Base-by-base conservation (phyloP, 2,329 filamentous ascomycete species). In the Stachybotrys echinatus region DNA sequence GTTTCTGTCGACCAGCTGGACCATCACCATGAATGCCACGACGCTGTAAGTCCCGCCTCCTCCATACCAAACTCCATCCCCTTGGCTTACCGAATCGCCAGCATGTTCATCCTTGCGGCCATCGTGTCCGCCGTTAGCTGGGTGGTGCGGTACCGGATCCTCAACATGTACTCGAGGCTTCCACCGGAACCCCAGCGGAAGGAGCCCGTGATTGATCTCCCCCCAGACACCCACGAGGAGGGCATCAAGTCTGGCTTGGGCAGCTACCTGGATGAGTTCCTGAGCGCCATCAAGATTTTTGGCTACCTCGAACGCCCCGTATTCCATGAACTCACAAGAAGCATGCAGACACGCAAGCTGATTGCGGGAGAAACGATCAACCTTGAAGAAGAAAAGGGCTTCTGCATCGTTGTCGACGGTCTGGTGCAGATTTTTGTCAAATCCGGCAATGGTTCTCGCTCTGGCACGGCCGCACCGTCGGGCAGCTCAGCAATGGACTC, bases 261-360 rank as follows among this genome's bases (percentile, higher is more conserved):
- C n/a, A 99, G 92, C 65, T 99, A 99, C 60, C 77, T 99, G 22
- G 94, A 99, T 69, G 95, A 99, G 67, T 99, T 99, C 60, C 75
- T 99, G 20, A 97, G 92, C 65, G 94, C 95, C 23, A 99, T 99
- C 74, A 99, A 97, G 69, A 94, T 99, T 51, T 99, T 99, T 70
- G 94, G 94, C 8, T 99, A 97, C 64, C 75, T 99, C 42, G 94
- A 99, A 66, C 84, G 94, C 22, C 91, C 94, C 0, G 94, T 99
- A 40, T 99, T 99, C 63, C 95, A 99, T 63, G 94, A 99, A 70
- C 80, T 99, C 59, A 99, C 94, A 0, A 80, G 94, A 52, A 96
- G 92, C 52, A 99, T 99, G 94, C 94, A 99, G 73, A 99, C 95
- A 19, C 80, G 90, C 59, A 96, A 96, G 69, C 77, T 99, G 46